Percentiles rank a stretch among this genome's conserved stretches.
Evolutionary conservation across 1,284 basidiomycete species (phyloP).

Genomic region (Fomitopsis palustris): DNA sequence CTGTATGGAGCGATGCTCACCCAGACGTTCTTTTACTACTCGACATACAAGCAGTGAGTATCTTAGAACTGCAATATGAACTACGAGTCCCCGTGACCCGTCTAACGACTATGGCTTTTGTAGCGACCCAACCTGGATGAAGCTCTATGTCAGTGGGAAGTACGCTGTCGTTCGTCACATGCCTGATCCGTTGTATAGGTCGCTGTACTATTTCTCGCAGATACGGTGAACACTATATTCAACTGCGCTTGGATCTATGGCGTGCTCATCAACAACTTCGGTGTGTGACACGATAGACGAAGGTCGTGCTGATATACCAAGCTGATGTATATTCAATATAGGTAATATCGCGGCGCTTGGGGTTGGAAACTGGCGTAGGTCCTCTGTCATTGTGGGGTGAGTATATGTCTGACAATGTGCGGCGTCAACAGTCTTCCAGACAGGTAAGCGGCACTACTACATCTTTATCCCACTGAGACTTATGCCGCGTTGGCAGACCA

Average conservation of each 20-base stretch:
- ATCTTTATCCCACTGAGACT: no score
- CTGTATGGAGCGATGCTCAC: neutral
- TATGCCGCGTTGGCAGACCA: no score
- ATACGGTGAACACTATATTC: conserved; percentile 2
- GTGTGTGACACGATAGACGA: neutral
- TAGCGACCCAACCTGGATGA: conserved; percentile 7
- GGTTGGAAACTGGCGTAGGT: neutral
- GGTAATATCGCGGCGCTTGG: neutral
- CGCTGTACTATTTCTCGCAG: neutral
- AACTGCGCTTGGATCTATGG: conserved; percentile 3
- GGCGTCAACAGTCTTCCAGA: neutral
- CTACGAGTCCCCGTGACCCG: neutral
- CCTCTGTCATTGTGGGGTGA: neutral
- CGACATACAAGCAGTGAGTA: neutral
- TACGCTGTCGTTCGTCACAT: no score
- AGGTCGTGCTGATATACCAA: neutral
- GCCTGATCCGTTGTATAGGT: neutral
- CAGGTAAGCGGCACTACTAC: neutral
- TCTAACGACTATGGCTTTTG: neutral
- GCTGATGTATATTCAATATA: neutral
- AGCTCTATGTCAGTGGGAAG: neutral
- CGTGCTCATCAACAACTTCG: conserved; percentile 2
- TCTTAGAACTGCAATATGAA: neutral
- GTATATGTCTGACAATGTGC: neutral
- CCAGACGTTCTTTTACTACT: neutral